Evolutionary conservation across 768 basidiomycete genomes (phyloP), one percentile per base, ranked within the genome.

Genomic region (Tulasnella sp.): DNA sequence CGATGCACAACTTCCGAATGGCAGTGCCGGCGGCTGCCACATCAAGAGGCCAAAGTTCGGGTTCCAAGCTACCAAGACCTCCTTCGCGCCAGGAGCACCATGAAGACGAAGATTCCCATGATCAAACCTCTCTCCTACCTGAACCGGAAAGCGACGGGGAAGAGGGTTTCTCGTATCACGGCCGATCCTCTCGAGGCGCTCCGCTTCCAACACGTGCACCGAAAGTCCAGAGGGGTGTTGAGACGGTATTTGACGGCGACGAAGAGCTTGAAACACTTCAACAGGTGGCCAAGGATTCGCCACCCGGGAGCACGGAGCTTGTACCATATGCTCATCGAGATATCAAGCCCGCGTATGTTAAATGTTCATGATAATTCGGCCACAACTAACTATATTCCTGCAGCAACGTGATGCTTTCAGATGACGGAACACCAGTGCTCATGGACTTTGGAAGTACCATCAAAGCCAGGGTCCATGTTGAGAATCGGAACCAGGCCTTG

Each of bases 391-490:
- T 31, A 72, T 38, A 58, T 58, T 18, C 6, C 39, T 18, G 24
- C 79, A 98, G 96, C 75, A 99, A 99, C 84, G 89, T 99, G 79
- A 99, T 99, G 97, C 90, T 99, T 79, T 90, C 96, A 19, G 97
- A 99, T 83, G 94, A 98, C 77, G 95, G 94, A 1, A 88, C 89
- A 12, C 94, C 98, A 1, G 94, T 99, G 80, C 90, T 99, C 12
- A 99, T 99, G 98, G 98, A 99, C 85, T 96, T 99, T 85, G 98
- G 98, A 27, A 98, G 96, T 81, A 90, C 93, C 1, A 88, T 92
- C 83, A 94, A 93, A 85, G 98, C 98, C 5, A 88, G 97, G 40
- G 90, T 99, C 79, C 88, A 87, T 36, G 89, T 99, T 79, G 90
- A 93, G 80, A 95, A 90, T 79, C 89, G 98, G 36, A 92, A 92